A percentile compares a stretch with the other conserved stretches of the same genome.
Evolutionary conservation across 1,139 yeast species (phyloP).

Genomic region (Pichia sp.): DNA sequence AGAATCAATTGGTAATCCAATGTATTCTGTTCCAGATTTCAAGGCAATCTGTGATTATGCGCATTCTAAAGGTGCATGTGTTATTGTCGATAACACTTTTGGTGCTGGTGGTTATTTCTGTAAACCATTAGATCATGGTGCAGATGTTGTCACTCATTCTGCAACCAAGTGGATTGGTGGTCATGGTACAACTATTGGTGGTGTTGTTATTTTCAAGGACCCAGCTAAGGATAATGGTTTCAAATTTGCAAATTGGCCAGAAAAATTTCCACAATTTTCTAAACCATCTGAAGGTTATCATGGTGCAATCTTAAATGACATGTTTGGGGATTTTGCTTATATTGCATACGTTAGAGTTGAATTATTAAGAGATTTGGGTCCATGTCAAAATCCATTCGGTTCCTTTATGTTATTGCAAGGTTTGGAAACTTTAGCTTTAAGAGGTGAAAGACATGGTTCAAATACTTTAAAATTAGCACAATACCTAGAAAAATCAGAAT

Average conservation of each 20-base stretch:
- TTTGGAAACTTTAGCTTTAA: constrained; percentile 83
- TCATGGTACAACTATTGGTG: constrained; percentile 93
- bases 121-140: constrained; percentile 84
- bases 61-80: constrained; percentile 82
- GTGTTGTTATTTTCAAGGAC: constrained; percentile 84
- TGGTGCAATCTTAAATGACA: constrained; percentile 75
- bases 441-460: constrained; percentile 85
- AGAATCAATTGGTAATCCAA: constrained; percentile 93
- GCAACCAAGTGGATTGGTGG: constrained; percentile 99
- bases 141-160: constrained; percentile 57
- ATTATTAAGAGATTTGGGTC: constrained; percentile 87
- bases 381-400: constrained; percentile 81
- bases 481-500: constrained; percentile 62
- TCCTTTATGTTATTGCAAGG: constrained; percentile 85
- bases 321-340: constrained; percentile 74
- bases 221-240: constrained; percentile 44
- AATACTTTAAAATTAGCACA: constrained; percentile 80
- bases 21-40: constrained; percentile 87
- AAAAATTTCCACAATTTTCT: constrained; percentile 84
- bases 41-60: constrained; percentile 70
- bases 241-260: constrained; percentile 83
- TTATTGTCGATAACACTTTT: constrained; percentile 93
- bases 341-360: constrained; percentile 79
- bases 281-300: constrained; percentile 91
- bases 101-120: constrained; percentile 94